A percentile compares a stretch with the other conserved stretches of the same genome.
Conservation (phyloP, 306 rosid genomes). For the Cucurbita maxima region DNA sequence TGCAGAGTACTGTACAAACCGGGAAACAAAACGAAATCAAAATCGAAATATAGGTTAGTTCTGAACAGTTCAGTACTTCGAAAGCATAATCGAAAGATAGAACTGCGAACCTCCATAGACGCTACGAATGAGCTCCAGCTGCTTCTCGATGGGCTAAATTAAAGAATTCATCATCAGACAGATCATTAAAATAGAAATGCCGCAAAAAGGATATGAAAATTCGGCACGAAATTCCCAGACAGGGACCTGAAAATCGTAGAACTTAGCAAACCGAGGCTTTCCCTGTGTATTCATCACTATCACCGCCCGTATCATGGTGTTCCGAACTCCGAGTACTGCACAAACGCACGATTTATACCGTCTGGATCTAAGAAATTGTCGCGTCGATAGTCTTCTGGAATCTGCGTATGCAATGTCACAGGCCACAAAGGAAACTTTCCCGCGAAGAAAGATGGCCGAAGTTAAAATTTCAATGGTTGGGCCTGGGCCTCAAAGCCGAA, state of each 20-base stretch:
- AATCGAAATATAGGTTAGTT: background rate
- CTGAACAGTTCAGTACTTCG: background rate
- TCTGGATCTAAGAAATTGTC: no score
- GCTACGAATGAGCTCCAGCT: slow-evolving; percentile 74
- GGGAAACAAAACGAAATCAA: background rate
- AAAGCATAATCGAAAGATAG: background rate
- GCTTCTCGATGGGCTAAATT: slow-evolving; percentile 71
- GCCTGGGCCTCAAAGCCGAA: background rate
- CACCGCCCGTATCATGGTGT: slow-evolving; percentile 67
- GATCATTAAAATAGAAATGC: background rate
- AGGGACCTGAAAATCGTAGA: slow-evolving; percentile 64
- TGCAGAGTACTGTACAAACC: slow-evolving; percentile 43
- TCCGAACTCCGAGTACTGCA: background rate
- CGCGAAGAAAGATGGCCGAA: background rate
- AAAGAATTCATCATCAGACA: slow-evolving; percentile 14
- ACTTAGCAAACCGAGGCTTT: slow-evolving; percentile 82
- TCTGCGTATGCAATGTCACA: no score
- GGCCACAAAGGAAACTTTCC: background rate
- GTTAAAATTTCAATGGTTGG: background rate
- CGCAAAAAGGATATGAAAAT: background rate
- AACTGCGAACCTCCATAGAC: slow-evolving; percentile 52
- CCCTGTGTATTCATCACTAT: slow-evolving; percentile 81
- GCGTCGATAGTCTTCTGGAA: background rate
- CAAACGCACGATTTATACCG: background rate
- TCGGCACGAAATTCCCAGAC: background rate